phyloP scores from a whole-genome alignment of 1,284 basidiomycete genomes.

The Bondarzewia mesenterica region DNA sequence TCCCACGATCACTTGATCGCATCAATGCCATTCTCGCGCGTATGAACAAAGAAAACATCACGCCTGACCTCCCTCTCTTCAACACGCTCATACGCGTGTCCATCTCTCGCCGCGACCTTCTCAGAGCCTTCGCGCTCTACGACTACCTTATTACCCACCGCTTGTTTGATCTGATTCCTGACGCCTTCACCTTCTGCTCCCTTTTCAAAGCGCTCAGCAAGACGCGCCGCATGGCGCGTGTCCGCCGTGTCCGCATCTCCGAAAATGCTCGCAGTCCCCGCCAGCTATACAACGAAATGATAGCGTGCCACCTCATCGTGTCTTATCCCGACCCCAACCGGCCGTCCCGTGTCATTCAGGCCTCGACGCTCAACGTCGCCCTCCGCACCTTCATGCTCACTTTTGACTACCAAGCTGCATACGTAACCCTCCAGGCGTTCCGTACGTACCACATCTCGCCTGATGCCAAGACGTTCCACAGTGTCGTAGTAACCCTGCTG shows the following conservation, averaged over 20 bases:
- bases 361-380: constrained; percentile 31
- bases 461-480: constrained; percentile 31
- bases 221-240: constrained; percentile 11
- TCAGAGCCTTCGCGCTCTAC: constrained; percentile 37
- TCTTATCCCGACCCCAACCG: constrained; percentile 7
- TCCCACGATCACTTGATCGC: constrained; percentile 20
- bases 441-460: constrained; percentile 20
- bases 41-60: constrained; percentile 30
- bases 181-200: constrained; percentile 35
- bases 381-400: constrained; percentile 34
- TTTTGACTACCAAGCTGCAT: constrained; percentile 39
- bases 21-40: constrained; percentile 29
- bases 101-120: constrained; percentile 22
- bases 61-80: constrained; percentile 32
- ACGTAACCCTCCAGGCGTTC: constrained; percentile 29
- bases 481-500: constrained; percentile 23
- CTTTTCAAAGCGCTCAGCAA: constrained; percentile 32
- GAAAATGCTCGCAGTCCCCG: constrained; percentile 27
- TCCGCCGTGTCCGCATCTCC: constrained; percentile 16
- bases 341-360: constrained; percentile 24
- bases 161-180: constrained; percentile 24
- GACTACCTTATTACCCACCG: constrained; percentile 25
- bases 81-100: constrained; percentile 38
- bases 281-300: constrained; percentile 40
- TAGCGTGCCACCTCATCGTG: constrained; percentile 24